A percentile compares a stretch with the other conserved stretches of the same genome.
These are phyloP conservation scores for Penicillium egyptiacum DNA, from an alignment of 495 filamentous ascomycete species.

Conservation along the genomic window DNA sequence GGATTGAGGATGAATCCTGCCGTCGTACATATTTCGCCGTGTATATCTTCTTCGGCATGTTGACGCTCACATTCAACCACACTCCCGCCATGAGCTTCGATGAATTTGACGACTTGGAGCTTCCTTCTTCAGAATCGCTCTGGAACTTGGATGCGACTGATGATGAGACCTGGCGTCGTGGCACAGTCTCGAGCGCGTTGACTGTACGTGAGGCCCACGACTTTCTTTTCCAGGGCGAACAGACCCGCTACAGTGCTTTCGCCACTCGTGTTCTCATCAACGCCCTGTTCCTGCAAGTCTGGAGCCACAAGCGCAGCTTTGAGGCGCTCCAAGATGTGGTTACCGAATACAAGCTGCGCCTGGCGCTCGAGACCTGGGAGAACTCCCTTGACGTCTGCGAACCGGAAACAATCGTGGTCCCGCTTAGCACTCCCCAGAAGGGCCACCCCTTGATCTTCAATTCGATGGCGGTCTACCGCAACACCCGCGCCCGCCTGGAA, in stretches of 20 bases:
- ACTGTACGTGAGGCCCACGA: conserved; percentile 94
- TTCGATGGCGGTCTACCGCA: conserved; percentile 95
- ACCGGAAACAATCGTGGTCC: conserved; percentile 85
- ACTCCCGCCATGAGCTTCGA: conserved; percentile 97
- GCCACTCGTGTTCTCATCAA: conserved; percentile 99
- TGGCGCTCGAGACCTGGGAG: conserved; percentile 97
- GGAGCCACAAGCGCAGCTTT: conserved; percentile 97
- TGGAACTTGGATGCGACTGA: conserved; percentile 87
- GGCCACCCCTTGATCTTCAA: conserved; percentile 99
- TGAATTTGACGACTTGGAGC: conserved; percentile 89
- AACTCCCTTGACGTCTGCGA: conserved; percentile 92
- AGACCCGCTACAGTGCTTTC: conserved; percentile 92
- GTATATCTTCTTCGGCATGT: conserved; percentile 96
- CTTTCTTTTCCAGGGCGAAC: conserved; percentile 89
- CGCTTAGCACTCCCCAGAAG: conserved; percentile 91
- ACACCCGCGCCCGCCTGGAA: conserved; percentile 87
- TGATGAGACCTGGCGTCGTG: conserved; percentile 80
- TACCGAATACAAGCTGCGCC: conserved; percentile 95
- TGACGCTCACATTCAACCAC: conserved; percentile 96
- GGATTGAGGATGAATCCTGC: conserved; percentile 96
- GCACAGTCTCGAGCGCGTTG: conserved; percentile 63
- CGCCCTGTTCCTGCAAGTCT: conserved; percentile 95
- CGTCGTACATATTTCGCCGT: conserved; percentile 98
- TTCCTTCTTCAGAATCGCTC: conserved; percentile 90
- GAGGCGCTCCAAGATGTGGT: conserved; percentile 95